These are phyloP conservation scores for Aegilops umbellulata DNA, from an alignment of 176 grass and related monocot genomes.

Conservation along the genomic window DNA sequence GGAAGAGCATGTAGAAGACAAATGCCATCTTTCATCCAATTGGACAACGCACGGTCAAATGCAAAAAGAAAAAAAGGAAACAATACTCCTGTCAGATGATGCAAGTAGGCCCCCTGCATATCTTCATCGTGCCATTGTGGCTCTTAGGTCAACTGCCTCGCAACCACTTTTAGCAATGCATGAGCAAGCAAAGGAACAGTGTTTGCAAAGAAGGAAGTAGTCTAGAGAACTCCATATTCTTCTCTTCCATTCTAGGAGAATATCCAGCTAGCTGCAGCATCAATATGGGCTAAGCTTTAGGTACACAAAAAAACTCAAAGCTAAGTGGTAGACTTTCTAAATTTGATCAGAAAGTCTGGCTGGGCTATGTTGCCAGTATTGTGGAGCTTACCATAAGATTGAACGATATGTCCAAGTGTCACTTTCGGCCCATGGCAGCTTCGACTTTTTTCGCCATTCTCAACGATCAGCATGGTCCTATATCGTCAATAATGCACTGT, in stretches of 20 bases:
- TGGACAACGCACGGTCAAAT: background rate
- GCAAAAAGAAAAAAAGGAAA: background rate
- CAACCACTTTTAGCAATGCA: slow-evolving; percentile 17
- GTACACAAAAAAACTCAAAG: background rate
- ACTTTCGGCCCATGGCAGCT: background rate
- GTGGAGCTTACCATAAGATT: background rate
- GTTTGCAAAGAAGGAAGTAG: background rate
- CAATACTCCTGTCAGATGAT: slow-evolving; percentile 17
- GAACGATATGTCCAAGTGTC: slow-evolving; percentile 16
- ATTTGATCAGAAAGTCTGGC: background rate
- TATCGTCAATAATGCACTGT: slow-evolving; percentile 12
- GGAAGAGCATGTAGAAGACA: slow-evolving; percentile 22
- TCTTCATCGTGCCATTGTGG: background rate
- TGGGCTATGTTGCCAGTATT: background rate
- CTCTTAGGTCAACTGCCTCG: slow-evolving; percentile 26
- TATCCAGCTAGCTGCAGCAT: background rate
- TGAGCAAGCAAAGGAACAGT: slow-evolving; percentile 7
- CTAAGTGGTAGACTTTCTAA: slow-evolving; percentile 23
- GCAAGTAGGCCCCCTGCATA: slow-evolving; percentile 8
- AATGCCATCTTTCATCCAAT: slow-evolving; percentile 39
- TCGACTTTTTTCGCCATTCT: background rate
- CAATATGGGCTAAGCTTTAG: background rate
- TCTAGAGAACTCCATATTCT: slow-evolving; percentile 31
- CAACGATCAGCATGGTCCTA: background rate
- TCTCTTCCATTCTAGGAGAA: slow-evolving; percentile 20